Base-by-base conservation (phyloP, 2,329 filamentous ascomycete genomes). In the Xylaria sp. region DNA sequence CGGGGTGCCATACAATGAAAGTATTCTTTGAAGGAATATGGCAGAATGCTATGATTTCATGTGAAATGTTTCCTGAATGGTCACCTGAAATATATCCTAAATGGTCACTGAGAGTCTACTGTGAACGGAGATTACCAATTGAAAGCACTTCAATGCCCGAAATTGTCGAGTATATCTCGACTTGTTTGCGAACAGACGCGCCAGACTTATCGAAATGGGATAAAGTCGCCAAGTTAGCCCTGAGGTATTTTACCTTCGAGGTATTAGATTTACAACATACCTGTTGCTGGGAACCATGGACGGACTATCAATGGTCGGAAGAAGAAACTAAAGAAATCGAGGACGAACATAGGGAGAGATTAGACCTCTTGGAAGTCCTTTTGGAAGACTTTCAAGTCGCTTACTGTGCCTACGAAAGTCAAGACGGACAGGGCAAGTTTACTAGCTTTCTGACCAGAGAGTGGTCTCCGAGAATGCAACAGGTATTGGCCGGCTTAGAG, bases 171-270 rank as follows among this genome's bases (percentile, higher is more conserved):
- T 28, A 9, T 4, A 43, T 43, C 36, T 57, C 36, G 4, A 4
- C 10, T 28, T 9, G 3, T 28, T 12, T 57, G 36, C 33, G 10
- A 28, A 28, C 1, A 1, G 18, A 28, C 9, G 20, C 12, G 12
- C 25, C 43, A 43, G 55, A 57, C 20, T 28, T 57, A 9, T 57
- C 55, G 36, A 43, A 28, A 57, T 57, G 55, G 36, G 36, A 57
- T 43, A 57, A 20, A 28, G 55, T 43, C 20, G 9, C 13, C 15
- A 23, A 1, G 20, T 18, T 57, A 57, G 60, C 25, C 3, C 23
- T 55, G 25, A 62, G 60, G 51, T 62, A 62, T 54, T 55, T 62
- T 10, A 62, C 51, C 1, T 62, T 62, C 25, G 18, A 56, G 13
- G 39, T 2, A 4, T 36, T 62, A n/a, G 49, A 55, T 0, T 55